Evolutionary conservation across 1,284 basidiomycete genomes (phyloP).

Genomic region (Cryptococcus depauperatus): DNA sequence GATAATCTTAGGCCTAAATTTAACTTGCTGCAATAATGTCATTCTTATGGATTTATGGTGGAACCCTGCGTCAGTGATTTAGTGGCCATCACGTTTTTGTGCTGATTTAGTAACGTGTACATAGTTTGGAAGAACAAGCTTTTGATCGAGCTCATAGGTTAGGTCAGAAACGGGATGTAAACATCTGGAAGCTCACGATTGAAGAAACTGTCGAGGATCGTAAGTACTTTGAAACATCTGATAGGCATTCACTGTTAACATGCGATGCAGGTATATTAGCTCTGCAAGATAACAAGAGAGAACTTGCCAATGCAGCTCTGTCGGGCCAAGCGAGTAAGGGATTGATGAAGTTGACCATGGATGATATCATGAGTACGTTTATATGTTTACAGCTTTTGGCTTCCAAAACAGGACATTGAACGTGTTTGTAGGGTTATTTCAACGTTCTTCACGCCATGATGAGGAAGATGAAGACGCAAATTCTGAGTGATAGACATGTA

Average conservation of each 20-base stretch:
- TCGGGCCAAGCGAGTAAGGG: conserved; percentile 82
- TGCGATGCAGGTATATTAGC: conserved; percentile 46
- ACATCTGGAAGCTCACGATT: conserved; percentile 89
- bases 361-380: conserved; percentile 62
- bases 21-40: conserved; percentile 91
- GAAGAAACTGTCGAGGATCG: conserved; percentile 83
- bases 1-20: conserved; percentile 59
- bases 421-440: conserved; percentile 8
- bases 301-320: conserved; percentile 72
- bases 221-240: conserved; percentile 9
- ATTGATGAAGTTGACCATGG: conserved; percentile 64
- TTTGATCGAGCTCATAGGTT: conserved; percentile 83
- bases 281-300: conserved; percentile 81
- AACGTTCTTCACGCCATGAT: conserved; percentile 3
- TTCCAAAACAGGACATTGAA: not conserved
- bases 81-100: not conserved
- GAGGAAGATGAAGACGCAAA: conserved; percentile 8
- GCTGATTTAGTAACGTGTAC: not conserved
- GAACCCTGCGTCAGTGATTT: conserved; percentile 59
- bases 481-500: no score
- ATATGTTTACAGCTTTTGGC: not conserved
- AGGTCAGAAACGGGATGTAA: conserved; percentile 77
- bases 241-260: not conserved
- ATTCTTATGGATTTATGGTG: conserved; percentile 92
- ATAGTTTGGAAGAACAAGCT: conserved; percentile 67